These are phyloP conservation scores for Cryoendolithus antarcticus DNA, from an alignment of 2,329 filamentous ascomycete genomes.

Conservation along the genomic window DNA sequence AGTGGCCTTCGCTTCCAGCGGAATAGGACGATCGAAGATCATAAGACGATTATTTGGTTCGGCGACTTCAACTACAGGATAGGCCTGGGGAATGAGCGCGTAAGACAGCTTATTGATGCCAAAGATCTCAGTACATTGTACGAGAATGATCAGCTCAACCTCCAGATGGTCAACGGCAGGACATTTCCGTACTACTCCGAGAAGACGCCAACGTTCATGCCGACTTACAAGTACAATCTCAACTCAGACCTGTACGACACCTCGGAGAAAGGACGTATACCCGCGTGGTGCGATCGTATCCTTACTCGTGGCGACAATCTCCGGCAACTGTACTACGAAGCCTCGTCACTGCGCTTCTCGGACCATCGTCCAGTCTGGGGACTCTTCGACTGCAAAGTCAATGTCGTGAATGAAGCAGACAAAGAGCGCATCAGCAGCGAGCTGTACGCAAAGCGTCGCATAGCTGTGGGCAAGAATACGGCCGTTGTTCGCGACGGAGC, in stretches of 20 bases:
- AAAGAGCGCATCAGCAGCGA: slow-evolving; percentile 62
- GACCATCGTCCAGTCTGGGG: slow-evolving; percentile 95
- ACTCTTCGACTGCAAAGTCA: slow-evolving; percentile 73
- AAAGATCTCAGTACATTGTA: slow-evolving; percentile 68
- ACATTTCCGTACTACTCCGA: slow-evolving; percentile 90
- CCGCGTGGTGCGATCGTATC: slow-evolving; percentile 93
- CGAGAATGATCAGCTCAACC: slow-evolving; percentile 74
- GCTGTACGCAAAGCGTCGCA: slow-evolving; percentile 58
- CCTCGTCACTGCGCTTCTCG: slow-evolving; percentile 73
- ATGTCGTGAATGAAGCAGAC: slow-evolving; percentile 60
- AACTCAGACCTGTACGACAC: slow-evolving; percentile 83
- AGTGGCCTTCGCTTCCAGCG: slow-evolving; percentile 81
- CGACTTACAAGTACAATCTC: slow-evolving; percentile 92
- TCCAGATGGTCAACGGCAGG: slow-evolving; percentile 89
- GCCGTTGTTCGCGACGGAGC: slow-evolving; percentile 47
- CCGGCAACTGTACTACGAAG: slow-evolving; percentile 70
- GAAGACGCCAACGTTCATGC: slow-evolving; percentile 72
- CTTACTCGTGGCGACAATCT: slow-evolving; percentile 75
- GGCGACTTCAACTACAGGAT: slow-evolving; percentile 99
- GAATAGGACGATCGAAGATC: slow-evolving; percentile 82
- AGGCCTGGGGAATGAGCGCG: slow-evolving; percentile 65
- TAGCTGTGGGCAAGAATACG: slow-evolving; percentile 52
- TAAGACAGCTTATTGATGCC: slow-evolving; percentile 59
- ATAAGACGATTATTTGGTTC: slow-evolving; percentile 84
- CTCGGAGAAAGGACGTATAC: slow-evolving; percentile 88